Base-by-base conservation (phyloP, 1,284 basidiomycete species). In the Fistulinella staudtii region DNA sequence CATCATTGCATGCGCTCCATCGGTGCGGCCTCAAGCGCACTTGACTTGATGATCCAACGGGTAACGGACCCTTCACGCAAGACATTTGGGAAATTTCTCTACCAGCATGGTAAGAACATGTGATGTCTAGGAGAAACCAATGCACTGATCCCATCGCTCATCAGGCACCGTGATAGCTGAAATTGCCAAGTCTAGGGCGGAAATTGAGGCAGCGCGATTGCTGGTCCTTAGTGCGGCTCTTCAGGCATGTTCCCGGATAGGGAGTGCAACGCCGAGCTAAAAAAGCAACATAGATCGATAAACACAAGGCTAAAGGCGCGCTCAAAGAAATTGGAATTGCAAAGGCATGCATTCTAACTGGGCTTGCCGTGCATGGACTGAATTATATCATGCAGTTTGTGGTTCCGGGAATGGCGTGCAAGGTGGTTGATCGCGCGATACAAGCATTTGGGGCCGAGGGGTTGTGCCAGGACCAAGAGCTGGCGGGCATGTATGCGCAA, bases 1-100 rank as follows among this genome's bases (percentile, higher is more conserved):
- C 95, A 98, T 65, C 95, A 99, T 67, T 96, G 93, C 74, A 99
- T 99, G 95, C 84, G 95, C 36, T 90, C 91, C 17, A 89, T 99
- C 50, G 95, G 95, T 33, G 79, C 80, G 20, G 96, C 94, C 1
- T 83, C 87, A 50, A 76, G 80, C 21, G 89, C 95, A 1, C 73
- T 98, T 46, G 91, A 97, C 59, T 71, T 90, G 38, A 84, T 98
- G 80, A 76, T 99, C 37, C 78, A 85, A 52, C 82, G 95, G n/a
- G 91, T 93, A 22, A 95, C 93, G 22, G 92, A 98, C 65, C 85
- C 91, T 8, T 70, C 71, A 25, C 82, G 92, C 58, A 93, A 90
- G 71, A 95, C 95, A 0, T 99, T 99, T 61, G 94, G 93, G 37
- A 98, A 96, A 68, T 79, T 79, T 59, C 74, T 99, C 14, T 80